Base-by-base conservation (phyloP, 1,284 basidiomycete species). In the Rhodotorula sp. region DNA sequence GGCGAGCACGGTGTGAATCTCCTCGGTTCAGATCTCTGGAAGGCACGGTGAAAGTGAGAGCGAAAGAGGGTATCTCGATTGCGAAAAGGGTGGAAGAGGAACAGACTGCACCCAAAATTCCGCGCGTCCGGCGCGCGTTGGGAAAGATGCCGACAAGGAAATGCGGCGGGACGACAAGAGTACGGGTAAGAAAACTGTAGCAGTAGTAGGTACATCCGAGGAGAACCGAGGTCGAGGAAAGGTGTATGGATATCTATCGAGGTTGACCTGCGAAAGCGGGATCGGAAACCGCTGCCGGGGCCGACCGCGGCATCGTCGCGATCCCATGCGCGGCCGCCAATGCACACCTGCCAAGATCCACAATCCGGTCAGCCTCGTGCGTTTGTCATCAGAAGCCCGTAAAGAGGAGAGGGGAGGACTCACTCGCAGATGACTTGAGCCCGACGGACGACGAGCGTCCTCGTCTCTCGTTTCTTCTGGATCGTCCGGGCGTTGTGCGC, bases 371-470 rank as follows among this genome's bases (percentile, higher is more conserved):
- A 28, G 60, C 0, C 21, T 28, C 31, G 7, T 5, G 12, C 12
- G 50, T 12, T 28, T 8, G 16, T 23, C 23, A 28, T 28, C 28
- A 28, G 2, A 28, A 28, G 3, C 23, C 0, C 6, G 47, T 16
- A 18, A 23, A 52, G 15, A 31, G 23, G n/a, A 28, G 15, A 16
- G 19, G n/a, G 26, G 31, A 21, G 7, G 26, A 70, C 89, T 78
- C 89, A 92, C 80, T 90, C 88, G 77, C 90, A 92, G 62, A 92
- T 87, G 23, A 91, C 90, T 80, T 92, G 91, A 31, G 90, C 90
- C 68, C 90, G 83, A 72, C 90, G 82, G 5, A 92, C 89, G 49
- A 92, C 87, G 15, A 86, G 87, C 83, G 90, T 88, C 47, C 85
- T 77, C 69, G 84, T 86, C 52, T 88, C 86, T 38, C 83, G 80